phyloP scores from a whole-genome alignment of 768 basidiomycete species.

The Psilocybe tampanensis region DNA sequence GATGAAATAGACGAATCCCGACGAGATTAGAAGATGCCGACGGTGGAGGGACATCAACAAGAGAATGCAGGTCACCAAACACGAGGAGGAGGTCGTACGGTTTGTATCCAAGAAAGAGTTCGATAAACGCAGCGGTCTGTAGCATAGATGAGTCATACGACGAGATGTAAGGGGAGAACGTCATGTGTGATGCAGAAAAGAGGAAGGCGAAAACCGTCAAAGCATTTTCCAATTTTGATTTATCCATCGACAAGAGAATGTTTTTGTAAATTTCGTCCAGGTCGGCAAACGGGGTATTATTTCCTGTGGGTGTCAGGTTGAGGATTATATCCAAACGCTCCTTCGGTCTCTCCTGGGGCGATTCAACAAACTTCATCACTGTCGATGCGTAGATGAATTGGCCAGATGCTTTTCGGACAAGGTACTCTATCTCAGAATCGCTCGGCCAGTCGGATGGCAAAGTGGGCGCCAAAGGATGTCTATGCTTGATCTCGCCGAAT shows the following conservation, averaged over 20 bases:
- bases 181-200: neutral
- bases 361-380: neutral
- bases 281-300: neutral
- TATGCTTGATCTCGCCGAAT: neutral
- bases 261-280: neutral
- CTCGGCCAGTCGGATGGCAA: neutral
- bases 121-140: neutral
- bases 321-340: neutral
- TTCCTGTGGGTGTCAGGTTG: neutral
- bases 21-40: neutral
- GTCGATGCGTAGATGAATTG: conserved; percentile 7
- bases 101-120: neutral
- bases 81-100: neutral
- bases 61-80: neutral
- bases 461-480: neutral
- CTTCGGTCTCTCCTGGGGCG: neutral
- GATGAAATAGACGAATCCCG: neutral
- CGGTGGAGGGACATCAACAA: neutral
- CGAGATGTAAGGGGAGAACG: neutral
- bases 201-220: neutral
- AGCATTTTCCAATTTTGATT: neutral
- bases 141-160: neutral
- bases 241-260: neutral
- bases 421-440: neutral
- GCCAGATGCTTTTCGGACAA: neutral